Conservation (phyloP, 345 rosid genomes). For the Heritiera fomes region DNA sequence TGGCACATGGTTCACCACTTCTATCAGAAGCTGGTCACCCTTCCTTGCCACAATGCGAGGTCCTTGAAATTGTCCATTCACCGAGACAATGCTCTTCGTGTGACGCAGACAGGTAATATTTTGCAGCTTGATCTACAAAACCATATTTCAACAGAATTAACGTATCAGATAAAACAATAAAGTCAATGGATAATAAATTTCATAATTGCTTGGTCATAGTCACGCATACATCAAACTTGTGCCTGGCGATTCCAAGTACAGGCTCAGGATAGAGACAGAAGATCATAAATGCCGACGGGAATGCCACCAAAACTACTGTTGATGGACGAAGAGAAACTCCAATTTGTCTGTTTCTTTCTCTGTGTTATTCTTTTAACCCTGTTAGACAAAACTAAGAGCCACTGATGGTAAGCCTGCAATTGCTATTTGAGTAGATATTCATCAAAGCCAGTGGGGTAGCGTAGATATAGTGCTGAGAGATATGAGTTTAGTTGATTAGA, state of each 20-base stretch:
- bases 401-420: constrained; percentile 24
- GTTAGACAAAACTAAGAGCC: constrained; percentile 6
- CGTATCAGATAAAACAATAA: not conserved
- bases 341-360: constrained; percentile 21
- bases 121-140: constrained; percentile 38
- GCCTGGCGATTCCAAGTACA: constrained; percentile 44
- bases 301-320: constrained; percentile 15
- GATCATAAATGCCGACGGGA: constrained; percentile 27
- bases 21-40: constrained; percentile 51
- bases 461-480: not conserved
- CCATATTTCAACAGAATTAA: not conserved
- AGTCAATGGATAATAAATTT: not conserved
- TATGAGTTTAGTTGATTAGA: not conserved
- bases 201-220: not conserved
- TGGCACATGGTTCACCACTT: constrained; percentile 51
- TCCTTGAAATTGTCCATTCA: constrained; percentile 55
- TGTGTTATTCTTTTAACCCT: not conserved
- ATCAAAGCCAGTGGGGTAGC: constrained; percentile 18
- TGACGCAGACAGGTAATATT: constrained; percentile 51
- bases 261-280: constrained; percentile 37
- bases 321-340: constrained; percentile 36
- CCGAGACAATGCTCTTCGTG: constrained; percentile 56
- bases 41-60: constrained; percentile 54
- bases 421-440: not conserved
- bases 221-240: constrained; percentile 59